A percentile compares a stretch with the other conserved stretches of the same genome.
Conservation (phyloP, 2,329 filamentous ascomycete genomes). For the Xylariaceae sp. region DNA sequence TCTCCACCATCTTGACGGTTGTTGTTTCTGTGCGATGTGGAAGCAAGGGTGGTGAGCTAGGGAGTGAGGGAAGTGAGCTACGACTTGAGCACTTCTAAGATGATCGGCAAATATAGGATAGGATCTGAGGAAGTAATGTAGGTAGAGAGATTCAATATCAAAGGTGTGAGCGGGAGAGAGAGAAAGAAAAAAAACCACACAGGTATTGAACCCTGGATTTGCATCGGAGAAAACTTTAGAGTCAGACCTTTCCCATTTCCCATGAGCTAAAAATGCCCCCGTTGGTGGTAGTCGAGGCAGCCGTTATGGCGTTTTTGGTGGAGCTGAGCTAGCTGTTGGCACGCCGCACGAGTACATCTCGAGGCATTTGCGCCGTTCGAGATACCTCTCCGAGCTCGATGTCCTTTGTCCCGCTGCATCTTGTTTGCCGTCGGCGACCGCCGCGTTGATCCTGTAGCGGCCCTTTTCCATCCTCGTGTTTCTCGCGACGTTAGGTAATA, state of each 20-base stretch:
- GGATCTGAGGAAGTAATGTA: neutral
- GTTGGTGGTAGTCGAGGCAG: conserved; percentile 1
- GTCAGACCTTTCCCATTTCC: conserved; percentile 4
- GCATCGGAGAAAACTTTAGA: conserved; percentile 10
- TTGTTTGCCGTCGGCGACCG: too few species aligned
- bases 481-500: too few species aligned
- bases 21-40: neutral
- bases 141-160: neutral
- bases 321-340: too few species aligned
- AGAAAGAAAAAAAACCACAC: conserved; percentile 1
- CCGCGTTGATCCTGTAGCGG: too few species aligned
- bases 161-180: neutral
- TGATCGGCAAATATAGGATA: neutral
- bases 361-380: too few species aligned
- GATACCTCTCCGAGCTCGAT: too few species aligned
- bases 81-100: neutral
- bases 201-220: conserved; percentile 11
- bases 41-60: neutral
- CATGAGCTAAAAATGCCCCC: too few species aligned
- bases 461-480: too few species aligned
- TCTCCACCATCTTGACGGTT: conserved; percentile 66
- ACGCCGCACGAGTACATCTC: too few species aligned
- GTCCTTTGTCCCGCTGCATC: too few species aligned
- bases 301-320: neutral
- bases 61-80: neutral